phyloP scores from a whole-genome alignment of 257 asterid genomes.

The Solanum boliviense region DNA sequence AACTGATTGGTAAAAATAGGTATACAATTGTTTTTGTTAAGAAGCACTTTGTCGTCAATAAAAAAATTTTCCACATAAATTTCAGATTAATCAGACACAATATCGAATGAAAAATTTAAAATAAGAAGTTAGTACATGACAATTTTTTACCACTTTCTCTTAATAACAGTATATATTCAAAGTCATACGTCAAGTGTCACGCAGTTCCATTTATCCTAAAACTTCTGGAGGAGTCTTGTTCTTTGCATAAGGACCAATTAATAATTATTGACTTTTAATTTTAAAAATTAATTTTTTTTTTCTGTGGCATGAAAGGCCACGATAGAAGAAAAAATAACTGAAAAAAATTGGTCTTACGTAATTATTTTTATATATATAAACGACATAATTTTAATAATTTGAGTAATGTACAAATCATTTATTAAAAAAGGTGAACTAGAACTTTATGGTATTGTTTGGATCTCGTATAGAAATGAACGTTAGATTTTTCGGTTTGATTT shows the following conservation, averaged over 20 bases:
- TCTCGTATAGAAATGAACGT: not conserved
- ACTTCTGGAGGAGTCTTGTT: not conserved
- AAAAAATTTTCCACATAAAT: rapidly evolving
- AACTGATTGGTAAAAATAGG: too few relatives aligned
- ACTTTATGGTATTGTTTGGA: not conserved
- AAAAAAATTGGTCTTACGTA: not conserved
- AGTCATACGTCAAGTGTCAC: not conserved
- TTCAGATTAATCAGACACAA: not conserved
- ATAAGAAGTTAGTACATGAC: not conserved
- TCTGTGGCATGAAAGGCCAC: not conserved
- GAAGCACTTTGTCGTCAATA: not conserved
- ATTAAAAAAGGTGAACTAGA: not conserved
- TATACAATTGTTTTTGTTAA: not conserved
- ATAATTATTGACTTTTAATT: not conserved
- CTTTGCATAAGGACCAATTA: not conserved
- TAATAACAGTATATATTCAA: not conserved
- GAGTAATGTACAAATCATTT: not conserved
- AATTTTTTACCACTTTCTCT: not conserved
- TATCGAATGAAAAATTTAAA: not conserved
- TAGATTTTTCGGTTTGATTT: rapidly evolving
- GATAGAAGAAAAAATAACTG: not conserved
- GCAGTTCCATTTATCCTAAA: not conserved
- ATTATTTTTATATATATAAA: too few relatives aligned
- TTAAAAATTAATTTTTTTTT: too few relatives aligned
- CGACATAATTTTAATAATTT: not conserved